Evolutionary conservation across 768 basidiomycete species (phyloP).

Genomic region (Pleurotus eryngii): DNA sequence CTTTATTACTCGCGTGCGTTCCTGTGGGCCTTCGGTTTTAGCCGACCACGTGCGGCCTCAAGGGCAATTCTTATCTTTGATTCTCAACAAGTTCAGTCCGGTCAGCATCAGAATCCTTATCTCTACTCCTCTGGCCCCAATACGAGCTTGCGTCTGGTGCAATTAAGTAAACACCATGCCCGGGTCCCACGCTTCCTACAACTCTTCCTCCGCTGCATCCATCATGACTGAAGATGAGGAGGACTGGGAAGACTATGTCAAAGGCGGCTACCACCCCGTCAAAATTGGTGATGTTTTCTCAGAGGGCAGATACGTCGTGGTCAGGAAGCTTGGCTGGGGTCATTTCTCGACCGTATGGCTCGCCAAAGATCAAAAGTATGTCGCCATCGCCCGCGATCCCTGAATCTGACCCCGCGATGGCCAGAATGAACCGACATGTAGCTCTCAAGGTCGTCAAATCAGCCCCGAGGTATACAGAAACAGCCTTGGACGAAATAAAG

Average conservation of each 20-base stretch:
- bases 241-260: slow-evolving; percentile 85
- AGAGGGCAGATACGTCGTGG: slow-evolving; percentile 83
- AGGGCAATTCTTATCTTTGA: too few relatives aligned
- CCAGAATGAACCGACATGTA: slow-evolving; percentile 91
- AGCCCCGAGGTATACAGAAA: slow-evolving; percentile 94
- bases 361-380: slow-evolving; percentile 77
- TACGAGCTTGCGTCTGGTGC: not conserved
- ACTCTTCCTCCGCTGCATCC: slow-evolving; percentile 65
- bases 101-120: slow-evolving; percentile 8
- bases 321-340: slow-evolving; percentile 94
- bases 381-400: slow-evolving; percentile 11
- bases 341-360: slow-evolving; percentile 96
- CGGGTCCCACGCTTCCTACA: slow-evolving; percentile 65
- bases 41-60: too few relatives aligned
- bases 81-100: too few relatives aligned
- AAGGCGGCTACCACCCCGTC: slow-evolving; percentile 88
- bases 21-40: too few relatives aligned
- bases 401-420: slow-evolving; percentile 4
- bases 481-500: slow-evolving; percentile 98
- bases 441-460: slow-evolving; percentile 99
- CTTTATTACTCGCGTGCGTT: too few relatives aligned
- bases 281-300: slow-evolving; percentile 92
- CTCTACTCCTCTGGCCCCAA: slow-evolving; percentile 7
- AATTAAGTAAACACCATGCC: slow-evolving; percentile 28
- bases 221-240: slow-evolving; percentile 91